Conservation (phyloP, 768 basidiomycete species). For the Phylloporus rhodoxanthus region DNA sequence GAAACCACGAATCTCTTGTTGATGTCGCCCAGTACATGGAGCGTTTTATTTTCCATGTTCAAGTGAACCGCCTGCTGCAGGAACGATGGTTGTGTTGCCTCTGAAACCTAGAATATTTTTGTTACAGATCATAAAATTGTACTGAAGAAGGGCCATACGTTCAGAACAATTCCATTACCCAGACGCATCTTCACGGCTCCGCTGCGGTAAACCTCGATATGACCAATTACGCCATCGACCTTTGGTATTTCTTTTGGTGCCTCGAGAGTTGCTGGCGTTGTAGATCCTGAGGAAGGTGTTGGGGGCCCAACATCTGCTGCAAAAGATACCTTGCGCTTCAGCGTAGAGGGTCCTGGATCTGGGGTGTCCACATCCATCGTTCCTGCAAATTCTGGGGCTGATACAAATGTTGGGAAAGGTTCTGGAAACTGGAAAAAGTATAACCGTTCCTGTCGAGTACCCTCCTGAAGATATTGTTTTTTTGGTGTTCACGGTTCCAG, state of each 20-base stretch:
- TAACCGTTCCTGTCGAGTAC: conserved; percentile 55
- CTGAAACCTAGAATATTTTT: conserved; percentile 51
- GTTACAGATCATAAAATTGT: background rate
- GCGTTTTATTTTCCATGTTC: conserved; percentile 50
- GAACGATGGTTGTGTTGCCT: conserved; percentile 81
- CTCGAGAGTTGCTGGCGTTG: conserved; percentile 19
- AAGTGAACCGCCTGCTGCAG: conserved; percentile 81
- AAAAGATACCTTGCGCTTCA: conserved; percentile 53
- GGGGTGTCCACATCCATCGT: conserved; percentile 32
- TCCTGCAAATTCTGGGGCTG: conserved; percentile 27
- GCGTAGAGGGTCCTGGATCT: conserved; percentile 21
- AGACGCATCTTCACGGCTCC: conserved; percentile 85
- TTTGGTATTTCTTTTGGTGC: conserved; percentile 29
- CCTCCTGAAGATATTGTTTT: conserved; percentile 34
- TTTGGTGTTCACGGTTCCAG: background rate
- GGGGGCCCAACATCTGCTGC: conserved; percentile 54
- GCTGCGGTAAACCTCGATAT: conserved; percentile 78
- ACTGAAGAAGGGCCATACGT: conserved; percentile 43
- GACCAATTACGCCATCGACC: conserved; percentile 76
- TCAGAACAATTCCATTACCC: conserved; percentile 72
- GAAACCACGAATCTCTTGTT: conserved; percentile 80
- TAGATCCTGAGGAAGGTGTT: conserved; percentile 24
- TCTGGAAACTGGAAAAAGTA: conserved; percentile 90
- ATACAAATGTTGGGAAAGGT: conserved; percentile 72
- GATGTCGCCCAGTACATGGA: conserved; percentile 79